A percentile compares a stretch with the other conserved stretches of the same genome.
These are phyloP conservation scores for Trichoderma citrinoviride DNA, from an alignment of 2,329 filamentous ascomycete genomes.

Conservation along the genomic window DNA sequence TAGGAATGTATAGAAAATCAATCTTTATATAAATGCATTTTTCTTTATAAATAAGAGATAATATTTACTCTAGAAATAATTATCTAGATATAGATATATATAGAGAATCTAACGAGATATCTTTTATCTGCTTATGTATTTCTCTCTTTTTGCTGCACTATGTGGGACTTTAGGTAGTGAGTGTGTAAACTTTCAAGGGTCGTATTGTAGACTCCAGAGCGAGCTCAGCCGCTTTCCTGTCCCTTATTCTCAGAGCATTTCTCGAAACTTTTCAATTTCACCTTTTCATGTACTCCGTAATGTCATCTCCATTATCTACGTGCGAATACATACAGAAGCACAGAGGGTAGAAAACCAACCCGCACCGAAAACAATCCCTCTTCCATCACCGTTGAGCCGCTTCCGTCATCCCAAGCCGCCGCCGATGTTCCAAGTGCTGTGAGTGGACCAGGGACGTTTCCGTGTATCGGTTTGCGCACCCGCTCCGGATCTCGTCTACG, in stretches of 20 bases:
- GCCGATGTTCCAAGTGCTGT: slow-evolving; percentile 17
- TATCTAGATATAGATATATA: too few species aligned
- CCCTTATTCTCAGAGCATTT: not conserved
- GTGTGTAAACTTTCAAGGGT: too few species aligned
- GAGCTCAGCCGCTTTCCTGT: not conserved
- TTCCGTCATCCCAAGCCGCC: not conserved
- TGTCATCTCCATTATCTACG: not conserved
- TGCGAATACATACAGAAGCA: not conserved
- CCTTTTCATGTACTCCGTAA: not conserved
- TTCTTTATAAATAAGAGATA: too few species aligned
- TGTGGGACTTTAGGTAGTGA: too few species aligned
- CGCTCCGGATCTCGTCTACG: not conserved
- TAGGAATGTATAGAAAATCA: too few species aligned
- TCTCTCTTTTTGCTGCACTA: too few species aligned
- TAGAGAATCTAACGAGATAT: too few species aligned
- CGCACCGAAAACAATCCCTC: not conserved
- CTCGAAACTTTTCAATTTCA: not conserved
- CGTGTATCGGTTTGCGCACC: slow-evolving; percentile 4
- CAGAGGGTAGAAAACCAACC: not conserved
- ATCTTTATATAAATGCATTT: too few species aligned
- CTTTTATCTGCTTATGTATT: too few species aligned
- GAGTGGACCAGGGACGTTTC: slow-evolving; percentile 3
- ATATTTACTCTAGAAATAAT: too few species aligned
- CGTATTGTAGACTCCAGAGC: too few species aligned
- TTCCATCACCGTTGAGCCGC: not conserved